Evolutionary conservation across 164 flowering plant genomes (phyloP).

Genomic region (Berberis vulgaris): DNA sequence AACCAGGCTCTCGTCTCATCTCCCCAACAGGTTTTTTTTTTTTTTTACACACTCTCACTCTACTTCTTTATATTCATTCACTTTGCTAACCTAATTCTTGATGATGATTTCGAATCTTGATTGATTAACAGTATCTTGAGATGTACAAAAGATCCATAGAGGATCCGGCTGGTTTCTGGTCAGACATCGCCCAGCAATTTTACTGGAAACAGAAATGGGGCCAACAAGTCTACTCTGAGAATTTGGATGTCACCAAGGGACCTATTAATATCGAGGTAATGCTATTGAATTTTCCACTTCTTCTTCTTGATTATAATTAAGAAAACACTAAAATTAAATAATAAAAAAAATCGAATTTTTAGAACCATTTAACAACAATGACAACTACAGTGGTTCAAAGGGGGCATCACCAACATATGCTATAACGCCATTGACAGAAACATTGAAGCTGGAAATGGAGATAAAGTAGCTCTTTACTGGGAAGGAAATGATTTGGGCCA

Average conservation of each 20-base stretch:
- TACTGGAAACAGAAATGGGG: constrained; percentile 84
- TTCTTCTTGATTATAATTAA: not conserved
- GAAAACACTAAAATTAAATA: too few relatives aligned
- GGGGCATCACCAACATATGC: constrained; percentile 86
- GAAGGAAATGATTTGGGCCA: constrained; percentile 79
- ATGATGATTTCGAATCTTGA: not conserved
- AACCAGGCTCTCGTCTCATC: constrained; percentile 57
- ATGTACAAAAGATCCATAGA: constrained; percentile 76
- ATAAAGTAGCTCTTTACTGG: constrained; percentile 76
- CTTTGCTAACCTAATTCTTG: not conserved
- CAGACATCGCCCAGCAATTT: constrained; percentile 73
- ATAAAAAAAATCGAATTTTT: too few relatives aligned
- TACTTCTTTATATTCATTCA: not conserved
- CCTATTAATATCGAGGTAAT: constrained; percentile 63
- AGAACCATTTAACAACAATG: too few relatives aligned
- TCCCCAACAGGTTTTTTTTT: constrained; percentile 39
- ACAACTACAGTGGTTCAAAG: constrained; percentile 85
- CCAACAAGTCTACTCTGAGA: constrained; percentile 46
- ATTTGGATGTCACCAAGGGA: constrained; percentile 74
- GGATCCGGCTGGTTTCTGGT: constrained; percentile 93
- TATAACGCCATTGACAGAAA: constrained; percentile 86
- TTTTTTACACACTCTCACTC: not conserved
- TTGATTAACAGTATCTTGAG: constrained; percentile 51
- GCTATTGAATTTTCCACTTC: not conserved
- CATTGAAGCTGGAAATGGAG: constrained; percentile 67